Evolutionary conservation across 2,329 filamentous ascomycete species (phyloP), one percentile per base, ranked within the genome.

Genomic region (Fusarium piperis): DNA sequence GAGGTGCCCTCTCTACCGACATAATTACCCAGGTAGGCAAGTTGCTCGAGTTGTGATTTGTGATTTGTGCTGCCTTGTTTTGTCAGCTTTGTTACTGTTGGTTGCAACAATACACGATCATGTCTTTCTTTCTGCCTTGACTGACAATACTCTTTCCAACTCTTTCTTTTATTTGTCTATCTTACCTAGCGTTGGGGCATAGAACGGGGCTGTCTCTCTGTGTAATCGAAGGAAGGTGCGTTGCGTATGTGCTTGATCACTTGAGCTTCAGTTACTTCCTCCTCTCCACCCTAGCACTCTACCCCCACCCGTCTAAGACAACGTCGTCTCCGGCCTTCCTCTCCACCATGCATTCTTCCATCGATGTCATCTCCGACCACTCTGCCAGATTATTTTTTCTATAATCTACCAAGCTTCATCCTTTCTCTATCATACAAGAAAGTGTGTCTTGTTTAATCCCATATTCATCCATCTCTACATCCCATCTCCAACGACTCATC

Each of bases 231-330:
- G 11, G 3, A 59, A 60, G 57, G 61, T 59, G 26, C 35, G 64
- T 67, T 38, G 36, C 18, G 38, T 30, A 53, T 68, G 38, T 23
- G 16, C 39, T 44, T 48, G 58, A 52, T 72, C 69, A 71, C 53
- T 72, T 65, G 68, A 71, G 68, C 68, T 68, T 57, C 39, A 65
- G 41, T 69, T 71, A 15, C 57, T 55, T 69, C 48, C 68, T 61
- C 38, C 68, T 61, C 65, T 72, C 68, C 69, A 67, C 69, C 68
- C 69, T 36, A 62, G 56, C 65, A 71, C 30, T 59, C 61, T 60
- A 62, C 20, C 69, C 69, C 65, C 68, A 71, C 69, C 61, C 59
- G 53, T 58, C 68, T 72, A 72, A 71, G 58, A 13, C 65, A 71
- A 64, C 55, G 55, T 55, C 55, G 35, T 68, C 68, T 68, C 69